Base-by-base conservation (phyloP, 2,329 filamentous ascomycete genomes). In the Proliferodiscus dingleyae region DNA sequence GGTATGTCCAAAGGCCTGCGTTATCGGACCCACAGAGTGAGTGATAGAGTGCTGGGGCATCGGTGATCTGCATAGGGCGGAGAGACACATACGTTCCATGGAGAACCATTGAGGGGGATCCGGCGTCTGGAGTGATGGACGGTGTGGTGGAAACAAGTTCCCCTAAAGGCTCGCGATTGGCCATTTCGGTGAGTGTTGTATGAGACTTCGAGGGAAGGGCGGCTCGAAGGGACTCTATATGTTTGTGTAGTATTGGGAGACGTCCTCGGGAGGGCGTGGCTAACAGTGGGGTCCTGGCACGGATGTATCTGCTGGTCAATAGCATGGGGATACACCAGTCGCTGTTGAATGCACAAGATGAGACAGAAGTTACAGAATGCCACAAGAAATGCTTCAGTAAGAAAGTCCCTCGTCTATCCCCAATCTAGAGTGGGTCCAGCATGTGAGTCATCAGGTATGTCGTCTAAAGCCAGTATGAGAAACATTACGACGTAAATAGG, bases 1-100 rank as follows among this genome's bases (percentile, higher is more conserved):
- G 60, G 54, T 72, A 74, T 23, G 66, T 66, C 64, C 67, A 74
- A 8, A 74, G 53, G 13, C 42, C 5, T 1, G 50, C 49, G 15
- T 58, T 56, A 11, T 45, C 30, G 7, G 47, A 43, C 3, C 53
- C 51, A n/a, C 49, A 50, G 4, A 62, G 19, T 11, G 45, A 43
- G 15, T 23, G 22, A 44, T 46, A 62, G 6, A 64, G 55, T 5
- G 37, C 32, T 2, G 45, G 46, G 11, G 48, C 33, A 21, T 63
- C 56, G 5, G 40, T 28, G 11, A 21, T 2, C 2, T 33, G 43
- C 8, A 60, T 49, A 5, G 53, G 55, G 3, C 48, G 34, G 19
- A 61, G 55, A 9, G 46, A 47, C 4, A 59, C 41, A 34, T 49
- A 29, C 13, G 54, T 45, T 9, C 50, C 49, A 2, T n/a, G 43